Base-by-base conservation (phyloP, 495 filamentous ascomycete species). In the Penicillium daleae region DNA sequence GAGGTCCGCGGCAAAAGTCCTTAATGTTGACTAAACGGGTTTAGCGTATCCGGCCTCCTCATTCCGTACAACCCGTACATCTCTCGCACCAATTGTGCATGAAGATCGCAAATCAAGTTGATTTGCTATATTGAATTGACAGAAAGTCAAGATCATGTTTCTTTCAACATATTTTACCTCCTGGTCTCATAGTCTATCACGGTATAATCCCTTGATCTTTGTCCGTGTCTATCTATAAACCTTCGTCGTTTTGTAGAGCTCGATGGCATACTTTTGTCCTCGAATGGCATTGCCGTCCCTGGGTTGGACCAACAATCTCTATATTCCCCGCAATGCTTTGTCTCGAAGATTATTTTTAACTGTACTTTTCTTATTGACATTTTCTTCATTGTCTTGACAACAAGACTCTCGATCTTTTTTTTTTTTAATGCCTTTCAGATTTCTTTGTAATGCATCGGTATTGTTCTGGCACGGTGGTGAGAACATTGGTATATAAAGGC, bases 31-130 rank as follows among this genome's bases (percentile, higher is more conserved):
- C 56, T 44, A 49, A 59, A 63, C 42, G 21, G 64, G 64, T 10
- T 54, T 66, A 66, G 64, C 60, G 64, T 63, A 39, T 9, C 12
- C 26, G 49, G 42, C 42, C 42, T 21, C 19, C 12, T 46, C 21
- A 12, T 21, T 46, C n/a, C n/a, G n/a, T n/a, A n/a, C n/a, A 21
- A 46, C 19, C 6, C 3, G 21, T 19, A 5, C 8, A 46, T 46
- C 8, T 21, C 42, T 21, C 5, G 6, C 19, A 6, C 6, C 39
- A 19, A 24, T 46, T 5, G 13, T 4, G 42, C 42, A 13, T 17
- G 7, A 42, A 21, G n/a, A 21, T 42, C 6, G n/a, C 3, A 42
- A 21, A 42, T 21, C 2, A 19, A 7, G 4, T 42, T 6, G 32
- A 39, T 39, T 39, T 15, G 2, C 35, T 39, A 4, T 4, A 12